Evolutionary conservation across 768 basidiomycete species (phyloP), one percentile per base, ranked within the genome.

Genomic region (Sutorius australiensis): DNA sequence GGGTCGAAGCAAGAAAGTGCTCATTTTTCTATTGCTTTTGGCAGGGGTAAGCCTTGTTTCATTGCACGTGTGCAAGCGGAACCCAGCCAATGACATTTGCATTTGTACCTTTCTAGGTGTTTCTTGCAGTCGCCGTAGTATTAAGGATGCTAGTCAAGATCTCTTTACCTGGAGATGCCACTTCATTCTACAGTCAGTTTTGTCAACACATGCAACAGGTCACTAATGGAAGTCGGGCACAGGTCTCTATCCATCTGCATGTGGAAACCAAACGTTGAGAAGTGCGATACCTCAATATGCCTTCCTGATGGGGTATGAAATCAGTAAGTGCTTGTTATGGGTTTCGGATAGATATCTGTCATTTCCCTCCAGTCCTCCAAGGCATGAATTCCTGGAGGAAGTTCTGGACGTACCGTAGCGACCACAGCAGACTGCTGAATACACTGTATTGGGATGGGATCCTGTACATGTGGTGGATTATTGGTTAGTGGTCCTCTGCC

Each of bases 401-500:
- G 44, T 65, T 66, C 28, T 24, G 51, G 37, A 55, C 56, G 14
- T 66, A 67, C 46, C 63, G 63, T 11, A 14, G 47, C 17, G 0
- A 55, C 13, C 47, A 9, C 6, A 65, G 63, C 43, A 53, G 44
- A 36, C 13, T 53, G 3, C 36, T 67, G 37, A 61, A 51, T 36
- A 65, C 58, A 5, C 38, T 66, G 6, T 66, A 66, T 46, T 60
- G 62, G 66, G 66, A 61, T 2, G 66, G 65, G 8, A 65, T 67
- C 39, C 16, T 54, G 42, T 66, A 67, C 13, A 66, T 66, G 63
- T 52, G 47, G 42, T 54, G 63, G 32, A 46, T 61, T 11, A 67
- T 65, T 13, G 2, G 65, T 67, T 21, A 43, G 58, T 3, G 13
- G 32, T 6, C 16, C 19, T 7, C 6, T 48, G n/a, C 5, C 5